Evolutionary conservation across 164 flowering plant species (phyloP), one percentile per base, ranked within the genome.

Genomic region (Vitis rupestris): DNA sequence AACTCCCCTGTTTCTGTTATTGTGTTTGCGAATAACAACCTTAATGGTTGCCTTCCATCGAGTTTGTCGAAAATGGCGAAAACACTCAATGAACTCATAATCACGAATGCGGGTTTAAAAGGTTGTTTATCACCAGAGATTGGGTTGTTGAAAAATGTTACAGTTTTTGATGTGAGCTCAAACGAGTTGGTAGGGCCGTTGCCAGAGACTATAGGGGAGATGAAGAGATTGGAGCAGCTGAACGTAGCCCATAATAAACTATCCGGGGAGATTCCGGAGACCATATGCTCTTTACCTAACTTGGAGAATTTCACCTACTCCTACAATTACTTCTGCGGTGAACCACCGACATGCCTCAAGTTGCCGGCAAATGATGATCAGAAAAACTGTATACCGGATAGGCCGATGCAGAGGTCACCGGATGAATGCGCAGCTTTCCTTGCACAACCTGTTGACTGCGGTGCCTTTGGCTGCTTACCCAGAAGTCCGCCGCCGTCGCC

Each of bases 1-100:
- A 84, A 90, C 70, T 90, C 92, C 0, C 76, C 93, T 0, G 90
- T 78, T 8, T 92, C 97, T 0, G 98, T 86, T 1, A 29, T 89
- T 7, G 97, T 90, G 3, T 47, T 85, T 30, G 97, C 93, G 1
- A 84, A 85, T 50, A 90, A 85, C 61, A 13, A 70, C 51, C 16
- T 89, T 13, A 64, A 44, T 0, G 83, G 92, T n/a, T 87, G 88
- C 64, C 9, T 87, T 10, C 87, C 88, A 4, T 23, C 83, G 12
- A 74, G 74, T 52, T 49, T 86, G 62, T 56, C 52, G 3, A 78
- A 78, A 13, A 79, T 88, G 88, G 79, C 63, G 27, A 61, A 62
- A 15, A 84, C 87, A 2, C 67, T 88, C 10, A 57, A 78, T 3
- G 71, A 88, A 81, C 64, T 88, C 14, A 81, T 84, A n/a, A 66